phyloP scores from a whole-genome alignment of 805 yeast species.

The Kazachstania martiniae region DNA sequence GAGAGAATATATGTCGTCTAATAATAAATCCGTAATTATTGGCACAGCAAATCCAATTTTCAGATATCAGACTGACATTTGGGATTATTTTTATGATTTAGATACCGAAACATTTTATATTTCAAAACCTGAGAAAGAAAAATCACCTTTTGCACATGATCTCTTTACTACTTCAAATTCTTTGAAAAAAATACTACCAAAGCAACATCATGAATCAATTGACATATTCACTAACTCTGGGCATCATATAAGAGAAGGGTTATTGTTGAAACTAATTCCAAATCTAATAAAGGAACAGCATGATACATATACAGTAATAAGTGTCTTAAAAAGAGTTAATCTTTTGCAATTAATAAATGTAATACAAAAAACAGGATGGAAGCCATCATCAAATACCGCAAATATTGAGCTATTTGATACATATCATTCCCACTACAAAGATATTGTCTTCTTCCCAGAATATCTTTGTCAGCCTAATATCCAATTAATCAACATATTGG shows the following conservation, averaged over 20 bases:
- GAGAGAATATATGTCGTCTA: conserved; percentile 14
- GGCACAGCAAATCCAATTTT: conserved; percentile 64
- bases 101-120: conserved; percentile 36
- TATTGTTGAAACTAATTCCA: conserved; percentile 10
- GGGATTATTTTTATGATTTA: conserved; percentile 55
- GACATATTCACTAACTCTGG: not conserved
- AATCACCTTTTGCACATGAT: conserved; percentile 5
- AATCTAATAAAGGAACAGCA: conserved; percentile 18
- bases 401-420: conserved; percentile 24
- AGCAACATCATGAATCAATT: not conserved
- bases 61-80: conserved; percentile 39
- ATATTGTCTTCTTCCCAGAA: conserved; percentile 25
- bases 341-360: conserved; percentile 26
- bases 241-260: conserved; percentile 1
- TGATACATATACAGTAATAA: conserved; percentile 19
- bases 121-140: conserved; percentile 1
- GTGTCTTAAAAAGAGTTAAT: conserved; percentile 23
- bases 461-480: conserved; percentile 17
- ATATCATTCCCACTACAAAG: conserved; percentile 24
- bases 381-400: conserved; percentile 1
- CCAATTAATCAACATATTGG: conserved; percentile 7
- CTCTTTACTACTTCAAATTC: conserved; percentile 6
- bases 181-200: conserved; percentile 9
- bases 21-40: conserved; percentile 32
- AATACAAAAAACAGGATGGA: conserved; percentile 3